These are phyloP conservation scores for Penicillium sp. DNA, from an alignment of 2,329 filamentous ascomycete species.

Conservation along the genomic window DNA sequence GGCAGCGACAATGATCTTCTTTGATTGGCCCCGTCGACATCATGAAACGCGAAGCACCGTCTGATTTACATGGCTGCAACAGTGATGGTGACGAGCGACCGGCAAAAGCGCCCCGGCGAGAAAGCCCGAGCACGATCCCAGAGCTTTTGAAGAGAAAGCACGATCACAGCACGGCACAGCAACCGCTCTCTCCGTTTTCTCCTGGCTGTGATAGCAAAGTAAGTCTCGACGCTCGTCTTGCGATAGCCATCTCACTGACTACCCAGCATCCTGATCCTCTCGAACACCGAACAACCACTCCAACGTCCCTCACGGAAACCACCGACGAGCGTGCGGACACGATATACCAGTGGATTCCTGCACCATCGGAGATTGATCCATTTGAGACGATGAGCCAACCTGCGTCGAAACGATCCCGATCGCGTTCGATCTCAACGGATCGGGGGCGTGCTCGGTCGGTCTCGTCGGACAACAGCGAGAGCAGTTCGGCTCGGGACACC, in stretches of 20 bases:
- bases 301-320: background rate
- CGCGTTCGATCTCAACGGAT: slow-evolving; percentile 5
- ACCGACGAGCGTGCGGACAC: background rate
- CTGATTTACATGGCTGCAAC: background rate
- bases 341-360: slow-evolving; percentile 1
- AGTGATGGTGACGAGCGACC: slow-evolving; percentile 2
- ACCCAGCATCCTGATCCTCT: background rate
- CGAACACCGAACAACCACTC: background rate
- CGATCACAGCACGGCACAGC: background rate
- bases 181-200: background rate
- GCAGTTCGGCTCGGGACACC: slow-evolving; percentile 4
- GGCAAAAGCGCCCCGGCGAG: background rate
- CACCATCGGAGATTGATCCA: background rate
- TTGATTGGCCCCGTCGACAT: background rate
- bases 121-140: background rate
- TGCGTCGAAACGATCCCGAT: background rate
- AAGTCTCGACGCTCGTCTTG: background rate
- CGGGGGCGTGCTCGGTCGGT: slow-evolving; percentile 4
- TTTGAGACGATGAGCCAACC: background rate
- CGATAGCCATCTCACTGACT: background rate
- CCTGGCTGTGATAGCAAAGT: background rate
- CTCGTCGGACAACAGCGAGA: slow-evolving; percentile 7
- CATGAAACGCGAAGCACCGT: slow-evolving; percentile 2
- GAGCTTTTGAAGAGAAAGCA: background rate
- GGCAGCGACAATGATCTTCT: background rate